These are phyloP conservation scores for Cryphonectria radicalis DNA, from an alignment of 2,329 filamentous ascomycete species.

Conservation along the genomic window DNA sequence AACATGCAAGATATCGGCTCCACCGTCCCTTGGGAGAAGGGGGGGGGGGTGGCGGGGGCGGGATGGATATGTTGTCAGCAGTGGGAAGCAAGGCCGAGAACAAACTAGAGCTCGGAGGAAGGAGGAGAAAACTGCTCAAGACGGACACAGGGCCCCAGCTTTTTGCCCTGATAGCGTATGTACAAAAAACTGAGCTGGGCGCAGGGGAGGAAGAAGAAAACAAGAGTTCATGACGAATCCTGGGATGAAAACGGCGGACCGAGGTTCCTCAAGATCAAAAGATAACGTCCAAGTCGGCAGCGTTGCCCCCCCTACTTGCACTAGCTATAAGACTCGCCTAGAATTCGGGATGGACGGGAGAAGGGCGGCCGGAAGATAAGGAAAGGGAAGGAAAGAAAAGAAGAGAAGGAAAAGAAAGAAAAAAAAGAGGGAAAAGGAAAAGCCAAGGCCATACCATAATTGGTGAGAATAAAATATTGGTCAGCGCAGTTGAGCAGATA, in stretches of 20 bases:
- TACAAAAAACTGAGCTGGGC: not conserved
- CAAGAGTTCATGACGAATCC: not conserved
- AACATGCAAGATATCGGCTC: conserved; percentile 14
- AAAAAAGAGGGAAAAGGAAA: not conserved
- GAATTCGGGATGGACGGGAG: conserved; percentile 6
- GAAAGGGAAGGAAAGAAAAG: not conserved
- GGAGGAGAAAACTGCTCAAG: not conserved
- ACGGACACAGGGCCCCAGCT: not conserved
- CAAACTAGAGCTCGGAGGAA: conserved; percentile 1
- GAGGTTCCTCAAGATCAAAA: not conserved
- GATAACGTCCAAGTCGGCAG: not conserved
- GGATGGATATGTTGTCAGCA: not conserved
- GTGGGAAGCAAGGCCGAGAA: not conserved
- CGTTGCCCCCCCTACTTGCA: not conserved
- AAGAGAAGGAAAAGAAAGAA: conserved; percentile 2
- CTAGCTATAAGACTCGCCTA: conserved; percentile 1
- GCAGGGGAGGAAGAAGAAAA: not conserved
- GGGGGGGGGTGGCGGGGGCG: not conserved
- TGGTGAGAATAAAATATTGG: conserved; percentile 21
- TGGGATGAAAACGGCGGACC: not conserved
- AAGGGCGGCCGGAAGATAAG: conserved; percentile 17
- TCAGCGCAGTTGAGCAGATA: not conserved
- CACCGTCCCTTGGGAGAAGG: not conserved
- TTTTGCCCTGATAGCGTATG: not conserved
- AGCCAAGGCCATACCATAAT: not conserved